Conservation (phyloP, 2,329 filamentous ascomycete species). For the Xylaria arbuscula region DNA sequence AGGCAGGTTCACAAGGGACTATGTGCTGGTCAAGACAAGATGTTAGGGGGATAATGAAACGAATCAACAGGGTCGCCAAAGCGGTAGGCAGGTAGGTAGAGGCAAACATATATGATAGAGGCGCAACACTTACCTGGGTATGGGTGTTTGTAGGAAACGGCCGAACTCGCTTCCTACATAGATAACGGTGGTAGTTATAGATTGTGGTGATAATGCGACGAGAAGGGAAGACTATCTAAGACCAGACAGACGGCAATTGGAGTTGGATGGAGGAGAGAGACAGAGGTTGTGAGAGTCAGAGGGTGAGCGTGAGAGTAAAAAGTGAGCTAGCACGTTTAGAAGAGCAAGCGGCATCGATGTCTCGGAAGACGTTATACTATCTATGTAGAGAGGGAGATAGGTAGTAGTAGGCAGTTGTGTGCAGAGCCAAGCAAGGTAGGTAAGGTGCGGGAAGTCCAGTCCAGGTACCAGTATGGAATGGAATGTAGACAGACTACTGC, state of each 20-base stretch:
- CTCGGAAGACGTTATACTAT: not conserved
- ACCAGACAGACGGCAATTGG: constrained; percentile 19
- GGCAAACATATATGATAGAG: not conserved
- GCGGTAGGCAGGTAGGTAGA: not conserved
- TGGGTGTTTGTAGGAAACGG: not conserved
- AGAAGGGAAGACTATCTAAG: not conserved
- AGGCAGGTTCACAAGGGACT: constrained; percentile 9
- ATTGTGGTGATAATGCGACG: constrained; percentile 6
- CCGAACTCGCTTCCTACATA: constrained; percentile 20
- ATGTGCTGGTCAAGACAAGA: constrained; percentile 8
- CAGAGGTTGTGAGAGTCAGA: not conserved
- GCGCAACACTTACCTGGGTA: not conserved
- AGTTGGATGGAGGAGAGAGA: not conserved
- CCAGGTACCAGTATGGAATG: too few species aligned
- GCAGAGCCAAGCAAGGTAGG: not conserved
- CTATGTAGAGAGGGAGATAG: not conserved
- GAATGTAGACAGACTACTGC: not conserved
- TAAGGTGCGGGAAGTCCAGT: too few species aligned
- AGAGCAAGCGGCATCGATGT: not conserved
- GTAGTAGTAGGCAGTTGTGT: not conserved
- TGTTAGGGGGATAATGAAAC: constrained; percentile 24
- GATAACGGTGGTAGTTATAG: constrained; percentile 2
- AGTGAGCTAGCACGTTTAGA: not conserved
- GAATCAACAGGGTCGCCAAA: not conserved
- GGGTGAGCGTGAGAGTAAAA: not conserved